Evolutionary conservation across 352 stramenopile species (phyloP).

Genomic region (Phytopythium litorale): DNA sequence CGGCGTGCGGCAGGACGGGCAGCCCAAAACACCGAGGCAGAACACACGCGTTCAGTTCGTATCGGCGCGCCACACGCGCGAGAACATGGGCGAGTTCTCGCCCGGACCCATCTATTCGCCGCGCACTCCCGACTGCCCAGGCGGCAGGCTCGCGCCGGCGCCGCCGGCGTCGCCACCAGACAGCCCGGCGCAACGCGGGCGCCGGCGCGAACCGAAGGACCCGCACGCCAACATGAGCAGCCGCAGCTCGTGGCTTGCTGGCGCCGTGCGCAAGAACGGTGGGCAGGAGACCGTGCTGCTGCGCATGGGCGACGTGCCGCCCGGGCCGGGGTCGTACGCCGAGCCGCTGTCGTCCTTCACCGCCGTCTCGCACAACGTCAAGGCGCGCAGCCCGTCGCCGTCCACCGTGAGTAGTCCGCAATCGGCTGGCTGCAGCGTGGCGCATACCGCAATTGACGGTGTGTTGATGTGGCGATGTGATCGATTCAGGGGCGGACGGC

Average conservation of each 20-base stretch:
- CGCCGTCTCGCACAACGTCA: conserved; percentile 73
- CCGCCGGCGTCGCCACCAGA: conserved; percentile 16
- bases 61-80: conserved; percentile 65
- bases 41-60: conserved; percentile 74
- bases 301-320: conserved; percentile 61
- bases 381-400: conserved; percentile 18
- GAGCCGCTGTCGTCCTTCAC: conserved; percentile 68
- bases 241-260: conserved; percentile 76
- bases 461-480: not conserved
- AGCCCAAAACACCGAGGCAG: conserved; percentile 26
- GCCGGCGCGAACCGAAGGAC: conserved; percentile 13
- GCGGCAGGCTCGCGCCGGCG: conserved; percentile 58
- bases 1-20: conserved; percentile 37
- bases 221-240: conserved; percentile 75
- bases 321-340: conserved; percentile 65
- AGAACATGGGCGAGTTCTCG: conserved; percentile 87
- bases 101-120: conserved; percentile 77
- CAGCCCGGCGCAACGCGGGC: not conserved
- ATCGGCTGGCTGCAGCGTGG: not conserved
- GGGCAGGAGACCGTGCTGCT: conserved; percentile 74
- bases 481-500: conserved; percentile 3
- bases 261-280: conserved; percentile 69
- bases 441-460: not conserved
- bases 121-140: conserved; percentile 64
- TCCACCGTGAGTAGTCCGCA: not conserved